Evolutionary conservation across 129 eudicot genomes (phyloP).

Genomic region (Tanacetum coccineum): DNA sequence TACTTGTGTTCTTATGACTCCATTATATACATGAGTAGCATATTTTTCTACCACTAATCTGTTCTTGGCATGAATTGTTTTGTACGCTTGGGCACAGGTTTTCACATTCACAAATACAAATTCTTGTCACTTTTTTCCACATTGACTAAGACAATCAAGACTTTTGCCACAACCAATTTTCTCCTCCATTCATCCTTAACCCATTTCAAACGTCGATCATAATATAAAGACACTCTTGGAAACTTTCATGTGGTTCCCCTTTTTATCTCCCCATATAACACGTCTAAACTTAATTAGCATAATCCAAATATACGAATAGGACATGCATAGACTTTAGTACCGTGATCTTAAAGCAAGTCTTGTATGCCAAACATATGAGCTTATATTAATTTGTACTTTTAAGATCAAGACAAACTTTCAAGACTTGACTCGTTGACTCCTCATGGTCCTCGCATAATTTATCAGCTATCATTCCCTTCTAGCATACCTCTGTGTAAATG

Average conservation of each 20-base stretch:
- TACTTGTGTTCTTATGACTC: background rate
- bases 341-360: too few relatives aligned
- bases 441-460: too few relatives aligned
- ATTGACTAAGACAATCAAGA: conserved; percentile 6
- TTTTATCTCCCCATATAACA: background rate
- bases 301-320: background rate
- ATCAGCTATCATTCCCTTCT: too few relatives aligned
- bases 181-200: conserved; percentile 6
- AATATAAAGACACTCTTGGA: background rate
- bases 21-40: background rate
- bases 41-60: background rate
- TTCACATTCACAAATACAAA: background rate
- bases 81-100: too few relatives aligned
- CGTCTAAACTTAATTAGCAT: conserved; percentile 12
- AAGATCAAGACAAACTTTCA: conserved; percentile 17
- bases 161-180: conserved; percentile 15
- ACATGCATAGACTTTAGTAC: background rate
- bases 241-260: conserved; percentile 19
- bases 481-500: too few relatives aligned
- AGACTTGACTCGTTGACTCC: background rate
- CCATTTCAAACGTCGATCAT: conserved; percentile 17
- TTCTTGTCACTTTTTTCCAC: background rate
- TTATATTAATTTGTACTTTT: background rate
- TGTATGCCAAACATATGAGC: too few relatives aligned
- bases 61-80: too few relatives aligned